Conservation (phyloP, 2,329 filamentous ascomycete genomes). For the Colletotrichum sp. region DNA sequence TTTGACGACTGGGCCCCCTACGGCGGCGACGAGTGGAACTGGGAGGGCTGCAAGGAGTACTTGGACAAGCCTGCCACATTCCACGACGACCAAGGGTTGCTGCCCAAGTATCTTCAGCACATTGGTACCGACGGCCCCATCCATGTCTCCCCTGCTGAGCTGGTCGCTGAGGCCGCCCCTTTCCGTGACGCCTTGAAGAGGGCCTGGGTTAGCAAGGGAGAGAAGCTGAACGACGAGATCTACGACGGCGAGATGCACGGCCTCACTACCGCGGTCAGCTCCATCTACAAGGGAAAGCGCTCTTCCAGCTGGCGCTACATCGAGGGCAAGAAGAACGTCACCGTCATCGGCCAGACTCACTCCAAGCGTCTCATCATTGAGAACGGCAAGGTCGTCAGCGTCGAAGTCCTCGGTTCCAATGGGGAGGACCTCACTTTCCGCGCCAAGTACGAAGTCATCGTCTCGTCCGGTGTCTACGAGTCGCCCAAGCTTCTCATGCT, state of each 20-base stretch:
- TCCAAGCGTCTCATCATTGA: slow-evolving; percentile 62
- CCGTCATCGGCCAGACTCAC: slow-evolving; percentile 49
- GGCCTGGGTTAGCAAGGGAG: slow-evolving; percentile 59
- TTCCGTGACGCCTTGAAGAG: slow-evolving; percentile 55
- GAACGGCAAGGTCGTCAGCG: slow-evolving; percentile 44
- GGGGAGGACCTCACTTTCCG: slow-evolving; percentile 47
- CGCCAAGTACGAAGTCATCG: slow-evolving; percentile 53
- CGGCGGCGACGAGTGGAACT: slow-evolving; percentile 72
- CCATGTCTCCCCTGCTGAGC: slow-evolving; percentile 57
- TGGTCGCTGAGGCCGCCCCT: slow-evolving; percentile 53
- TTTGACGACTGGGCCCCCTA: slow-evolving; percentile 75
- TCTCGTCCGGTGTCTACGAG: slow-evolving; percentile 62
- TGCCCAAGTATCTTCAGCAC: slow-evolving; percentile 48
- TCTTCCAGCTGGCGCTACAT: slow-evolving; percentile 57
- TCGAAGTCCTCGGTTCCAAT: slow-evolving; percentile 45
- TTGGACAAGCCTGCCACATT: slow-evolving; percentile 57
- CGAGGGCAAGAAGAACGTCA: slow-evolving; percentile 58
- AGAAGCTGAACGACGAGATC: slow-evolving; percentile 56
- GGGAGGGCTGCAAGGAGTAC: slow-evolving; percentile 54
- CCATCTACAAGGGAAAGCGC: slow-evolving; percentile 62
- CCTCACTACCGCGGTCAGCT: slow-evolving; percentile 56
- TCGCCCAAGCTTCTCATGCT: slow-evolving; percentile 69
- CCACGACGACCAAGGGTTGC: slow-evolving; percentile 56
- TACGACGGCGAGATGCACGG: slow-evolving; percentile 60
- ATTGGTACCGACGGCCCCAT: slow-evolving; percentile 58